phyloP scores from a whole-genome alignment of 2,329 filamentous ascomycete species.

The Stylonectria norvegica region DNA sequence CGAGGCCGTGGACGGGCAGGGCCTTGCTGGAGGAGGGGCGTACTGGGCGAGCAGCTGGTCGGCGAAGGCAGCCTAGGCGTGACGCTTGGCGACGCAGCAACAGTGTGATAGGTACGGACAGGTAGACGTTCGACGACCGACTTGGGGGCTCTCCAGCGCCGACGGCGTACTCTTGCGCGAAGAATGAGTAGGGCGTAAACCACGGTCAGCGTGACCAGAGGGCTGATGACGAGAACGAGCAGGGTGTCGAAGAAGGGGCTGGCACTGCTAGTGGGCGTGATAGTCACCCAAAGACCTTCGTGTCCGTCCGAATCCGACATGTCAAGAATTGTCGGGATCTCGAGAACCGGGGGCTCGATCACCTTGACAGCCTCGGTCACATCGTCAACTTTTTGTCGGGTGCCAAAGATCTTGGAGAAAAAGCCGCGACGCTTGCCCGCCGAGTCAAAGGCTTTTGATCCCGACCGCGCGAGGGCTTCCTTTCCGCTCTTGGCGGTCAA shows the following conservation, averaged over 20 bases:
- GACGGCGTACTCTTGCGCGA: slow-evolving; percentile 80
- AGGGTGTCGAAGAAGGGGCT: slow-evolving; percentile 95
- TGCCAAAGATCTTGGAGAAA: slow-evolving; percentile 50
- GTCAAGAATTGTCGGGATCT: slow-evolving; percentile 19
- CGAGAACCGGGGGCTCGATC: slow-evolving; percentile 18
- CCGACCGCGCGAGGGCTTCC: neutral
- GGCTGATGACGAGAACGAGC: slow-evolving; percentile 93
- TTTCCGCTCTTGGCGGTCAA: slow-evolving; percentile 8
- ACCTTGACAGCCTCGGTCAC: slow-evolving; percentile 24
- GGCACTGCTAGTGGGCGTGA: slow-evolving; percentile 84
- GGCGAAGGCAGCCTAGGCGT: slow-evolving; percentile 60
- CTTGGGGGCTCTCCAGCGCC: slow-evolving; percentile 96
- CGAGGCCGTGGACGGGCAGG: slow-evolving; percentile 55
- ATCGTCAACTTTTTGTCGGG: slow-evolving; percentile 33
- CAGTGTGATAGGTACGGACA: slow-evolving; percentile 90
- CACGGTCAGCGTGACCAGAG: slow-evolving; percentile 84
- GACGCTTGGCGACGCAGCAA: slow-evolving; percentile 57
- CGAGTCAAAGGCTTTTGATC: slow-evolving; percentile 28
- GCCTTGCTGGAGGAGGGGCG: slow-evolving; percentile 69
- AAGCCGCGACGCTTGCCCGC: slow-evolving; percentile 37
- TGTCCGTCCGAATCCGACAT: slow-evolving; percentile 33
- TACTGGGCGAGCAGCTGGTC: slow-evolving; percentile 66
- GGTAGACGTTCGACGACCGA: slow-evolving; percentile 93
- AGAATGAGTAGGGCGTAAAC: slow-evolving; percentile 88
- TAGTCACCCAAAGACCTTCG: slow-evolving; percentile 92